Conservation (phyloP, 352 stramenopile species). For the Phytophthora tubulina region DNA sequence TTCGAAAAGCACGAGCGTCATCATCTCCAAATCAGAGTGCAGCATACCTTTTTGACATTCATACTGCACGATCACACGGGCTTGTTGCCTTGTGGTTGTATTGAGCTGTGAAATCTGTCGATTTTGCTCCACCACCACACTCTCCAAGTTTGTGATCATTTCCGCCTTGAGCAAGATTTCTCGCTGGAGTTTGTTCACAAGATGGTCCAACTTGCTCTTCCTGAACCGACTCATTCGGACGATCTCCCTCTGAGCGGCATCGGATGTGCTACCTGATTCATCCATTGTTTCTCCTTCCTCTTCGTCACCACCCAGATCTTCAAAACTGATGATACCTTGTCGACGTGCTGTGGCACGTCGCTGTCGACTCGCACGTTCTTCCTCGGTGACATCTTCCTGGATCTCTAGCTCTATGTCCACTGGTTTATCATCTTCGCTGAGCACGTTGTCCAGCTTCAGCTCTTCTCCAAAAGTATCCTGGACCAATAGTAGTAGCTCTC, state of each 20-base stretch:
- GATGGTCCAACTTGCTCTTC: constrained; percentile 73
- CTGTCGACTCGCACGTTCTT: constrained; percentile 44
- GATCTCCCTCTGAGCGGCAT: constrained; percentile 34
- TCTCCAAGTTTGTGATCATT: constrained; percentile 59
- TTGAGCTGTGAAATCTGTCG: constrained; percentile 57
- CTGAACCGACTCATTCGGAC: constrained; percentile 73
- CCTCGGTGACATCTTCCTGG: constrained; percentile 57
- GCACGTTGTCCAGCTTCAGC: constrained; percentile 52
- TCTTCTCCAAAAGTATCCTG: constrained; percentile 69
- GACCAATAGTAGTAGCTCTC: constrained; percentile 72
- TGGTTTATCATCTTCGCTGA: constrained; percentile 72
- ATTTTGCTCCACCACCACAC: constrained; percentile 64
- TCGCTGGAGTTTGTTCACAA: constrained; percentile 68
- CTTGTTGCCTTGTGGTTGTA: constrained; percentile 54
- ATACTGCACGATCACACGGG: constrained; percentile 45
- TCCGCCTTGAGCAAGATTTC: constrained; percentile 59
- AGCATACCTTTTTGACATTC: constrained; percentile 68
- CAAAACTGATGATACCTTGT: constrained; percentile 32
- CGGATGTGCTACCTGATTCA: neutral
- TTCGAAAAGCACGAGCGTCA: constrained; percentile 32
- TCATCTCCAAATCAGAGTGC: constrained; percentile 56
- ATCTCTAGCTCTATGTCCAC: constrained; percentile 72
- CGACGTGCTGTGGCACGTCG: constrained; percentile 29
- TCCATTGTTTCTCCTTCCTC: constrained; percentile 14
- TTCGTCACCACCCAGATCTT: constrained; percentile 17